Conservation (phyloP, 2,329 filamentous ascomycete species). For the Podosphaera aphanis region DNA sequence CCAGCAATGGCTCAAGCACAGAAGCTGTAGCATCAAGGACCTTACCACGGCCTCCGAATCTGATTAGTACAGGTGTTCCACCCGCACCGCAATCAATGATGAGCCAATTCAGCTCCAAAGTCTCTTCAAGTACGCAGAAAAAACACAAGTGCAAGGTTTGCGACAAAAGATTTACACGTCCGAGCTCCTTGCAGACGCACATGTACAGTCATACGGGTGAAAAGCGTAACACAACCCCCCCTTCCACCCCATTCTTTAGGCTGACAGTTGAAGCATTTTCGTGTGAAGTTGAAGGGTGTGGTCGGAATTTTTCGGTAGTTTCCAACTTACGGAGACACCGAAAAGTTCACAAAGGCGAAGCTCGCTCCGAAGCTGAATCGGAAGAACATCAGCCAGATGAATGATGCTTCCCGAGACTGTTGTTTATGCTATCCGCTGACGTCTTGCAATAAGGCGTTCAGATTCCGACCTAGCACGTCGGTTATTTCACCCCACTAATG, state of each 20-base stretch:
- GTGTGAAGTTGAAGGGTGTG: conserved; percentile 85
- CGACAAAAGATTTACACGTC: conserved; percentile 88
- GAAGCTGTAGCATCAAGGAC: conserved; percentile 60
- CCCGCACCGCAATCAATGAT: conserved; percentile 93
- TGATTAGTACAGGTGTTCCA: conserved; percentile 42
- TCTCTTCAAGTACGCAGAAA: conserved; percentile 88
- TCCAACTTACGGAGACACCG: conserved; percentile 85
- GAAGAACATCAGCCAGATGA: conserved; percentile 35
- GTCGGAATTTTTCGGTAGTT: conserved; percentile 88
- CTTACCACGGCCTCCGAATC: conserved; percentile 53
- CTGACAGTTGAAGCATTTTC: conserved; percentile 45
- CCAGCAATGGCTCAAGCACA: conserved; percentile 38
- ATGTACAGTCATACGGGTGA: conserved; percentile 98
- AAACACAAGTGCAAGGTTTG: conserved; percentile 99
- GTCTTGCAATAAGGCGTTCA: no score
- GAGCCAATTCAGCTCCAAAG: conserved; percentile 92
- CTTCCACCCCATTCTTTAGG: not conserved
- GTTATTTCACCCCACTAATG: no score
- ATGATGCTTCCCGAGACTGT: conserved; percentile 1
- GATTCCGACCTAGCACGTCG: no score
- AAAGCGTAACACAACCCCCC: conserved; percentile 49
- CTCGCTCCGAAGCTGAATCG: conserved; percentile 36
- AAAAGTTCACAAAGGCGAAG: conserved; percentile 78
- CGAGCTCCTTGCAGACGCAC: conserved; percentile 84
- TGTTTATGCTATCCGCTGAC: no score